Percentiles rank a stretch among this genome's conserved stretches.
phyloP scores from a whole-genome alignment of 441 rosid species.

The Geranium incanum region DNA sequence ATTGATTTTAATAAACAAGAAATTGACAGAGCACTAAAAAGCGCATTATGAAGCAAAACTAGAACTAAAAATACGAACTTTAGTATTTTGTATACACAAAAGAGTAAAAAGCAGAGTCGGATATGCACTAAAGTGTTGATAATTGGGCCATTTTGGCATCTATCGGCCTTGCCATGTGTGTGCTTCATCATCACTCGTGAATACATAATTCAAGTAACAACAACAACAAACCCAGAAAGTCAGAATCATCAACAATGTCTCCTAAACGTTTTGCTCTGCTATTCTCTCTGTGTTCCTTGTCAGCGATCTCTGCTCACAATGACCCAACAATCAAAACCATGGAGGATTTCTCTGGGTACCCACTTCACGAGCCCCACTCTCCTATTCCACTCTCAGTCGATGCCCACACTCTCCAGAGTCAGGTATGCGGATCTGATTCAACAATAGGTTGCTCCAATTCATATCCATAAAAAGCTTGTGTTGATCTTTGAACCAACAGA shows the following conservation, averaged over 20 bases:
- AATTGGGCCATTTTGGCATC: no score
- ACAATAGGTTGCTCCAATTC: not conserved
- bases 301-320: constrained; percentile 33
- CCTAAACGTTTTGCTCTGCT: constrained; percentile 23
- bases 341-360: constrained; percentile 89
- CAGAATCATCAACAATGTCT: constrained; percentile 25
- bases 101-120: no score
- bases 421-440: constrained; percentile 30
- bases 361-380: constrained; percentile 47
- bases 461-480: not conserved
- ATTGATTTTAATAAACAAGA: no score
- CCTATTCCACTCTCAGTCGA: constrained; percentile 41
- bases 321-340: constrained; percentile 54
- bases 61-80: no score
- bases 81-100: no score
- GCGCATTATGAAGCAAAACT: no score
- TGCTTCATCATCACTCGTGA: no score
- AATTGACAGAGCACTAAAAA: no score
- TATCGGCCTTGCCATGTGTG: no score
- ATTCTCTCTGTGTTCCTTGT: constrained; percentile 8
- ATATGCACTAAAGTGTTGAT: no score
- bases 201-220: no score
- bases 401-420: constrained; percentile 45
- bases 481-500: constrained; percentile 32
- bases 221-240: not conserved